Evolutionary conservation across 1,284 basidiomycete genomes (phyloP).

Genomic region (Leccinum fallax): DNA sequence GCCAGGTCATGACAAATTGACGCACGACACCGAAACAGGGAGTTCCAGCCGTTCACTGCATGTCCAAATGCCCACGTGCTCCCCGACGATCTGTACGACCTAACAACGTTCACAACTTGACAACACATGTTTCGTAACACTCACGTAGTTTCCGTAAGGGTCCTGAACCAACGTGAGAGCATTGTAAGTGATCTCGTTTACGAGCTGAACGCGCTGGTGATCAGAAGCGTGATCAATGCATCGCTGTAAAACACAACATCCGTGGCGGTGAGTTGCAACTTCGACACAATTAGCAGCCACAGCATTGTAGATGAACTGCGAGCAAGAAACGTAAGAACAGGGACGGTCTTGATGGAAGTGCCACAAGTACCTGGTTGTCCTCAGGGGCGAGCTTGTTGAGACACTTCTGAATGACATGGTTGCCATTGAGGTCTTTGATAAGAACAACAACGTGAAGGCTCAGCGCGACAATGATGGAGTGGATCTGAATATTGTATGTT

Average conservation of each 20-base stretch:
- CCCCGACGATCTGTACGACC: slow-evolving; percentile 70
- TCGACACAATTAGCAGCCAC: slow-evolving; percentile 99
- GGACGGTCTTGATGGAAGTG: neutral
- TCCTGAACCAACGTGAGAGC: slow-evolving; percentile 98
- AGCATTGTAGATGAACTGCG: slow-evolving; percentile 97
- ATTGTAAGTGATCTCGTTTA: slow-evolving; percentile 99
- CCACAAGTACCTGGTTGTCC: slow-evolving; percentile 85
- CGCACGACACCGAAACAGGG: too few relatives aligned
- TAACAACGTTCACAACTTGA: slow-evolving; percentile 31
- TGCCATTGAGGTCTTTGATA: slow-evolving; percentile 99
- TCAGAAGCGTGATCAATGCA: slow-evolving; percentile 99
- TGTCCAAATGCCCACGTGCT: too few relatives aligned
- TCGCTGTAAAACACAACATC: slow-evolving; percentile 97
- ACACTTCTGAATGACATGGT: slow-evolving; percentile 99
- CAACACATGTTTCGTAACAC: slow-evolving; percentile 30
- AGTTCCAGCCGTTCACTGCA: too few relatives aligned
- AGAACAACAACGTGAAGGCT: slow-evolving; percentile 98
- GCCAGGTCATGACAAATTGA: too few relatives aligned
- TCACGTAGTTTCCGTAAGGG: slow-evolving; percentile 94
- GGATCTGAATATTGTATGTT: slow-evolving; percentile 87
- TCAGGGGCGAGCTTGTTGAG: slow-evolving; percentile 96
- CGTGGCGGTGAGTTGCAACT: slow-evolving; percentile 98
- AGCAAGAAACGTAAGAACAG: slow-evolving; percentile 6
- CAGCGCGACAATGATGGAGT: slow-evolving; percentile 95
- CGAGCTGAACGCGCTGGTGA: slow-evolving; percentile 93